Evolutionary conservation across 352 stramenopile genomes (phyloP).

Genomic region (Lagenidium sp.): DNA sequence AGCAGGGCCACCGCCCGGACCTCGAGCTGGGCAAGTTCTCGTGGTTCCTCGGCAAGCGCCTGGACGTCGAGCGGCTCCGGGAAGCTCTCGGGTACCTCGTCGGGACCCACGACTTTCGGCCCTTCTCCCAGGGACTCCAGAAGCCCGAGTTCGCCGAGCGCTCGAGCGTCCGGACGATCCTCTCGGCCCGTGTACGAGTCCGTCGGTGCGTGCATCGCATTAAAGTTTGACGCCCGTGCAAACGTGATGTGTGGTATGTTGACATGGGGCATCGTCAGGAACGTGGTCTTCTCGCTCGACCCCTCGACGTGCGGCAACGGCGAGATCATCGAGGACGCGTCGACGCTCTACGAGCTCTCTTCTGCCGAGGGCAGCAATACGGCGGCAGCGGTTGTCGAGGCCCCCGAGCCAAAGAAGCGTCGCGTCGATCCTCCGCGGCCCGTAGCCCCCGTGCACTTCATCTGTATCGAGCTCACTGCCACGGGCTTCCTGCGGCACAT

Average conservation of each 20-base stretch:
- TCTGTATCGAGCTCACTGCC: slow-evolving; percentile 77
- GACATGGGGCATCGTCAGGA: too few species aligned
- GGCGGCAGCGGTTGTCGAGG: background rate
- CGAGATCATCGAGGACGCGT: slow-evolving; percentile 29
- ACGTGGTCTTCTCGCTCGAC: slow-evolving; percentile 69
- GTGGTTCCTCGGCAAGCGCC: slow-evolving; percentile 68
- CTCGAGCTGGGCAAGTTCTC: slow-evolving; percentile 65
- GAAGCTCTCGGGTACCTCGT: slow-evolving; percentile 64
- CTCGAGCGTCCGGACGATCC: slow-evolving; percentile 55
- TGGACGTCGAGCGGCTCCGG: slow-evolving; percentile 50
- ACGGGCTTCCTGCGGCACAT: slow-evolving; percentile 85
- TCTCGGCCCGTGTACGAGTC: slow-evolving; percentile 51
- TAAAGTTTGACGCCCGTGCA: too few species aligned
- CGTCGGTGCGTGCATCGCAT: slow-evolving; percentile 28
- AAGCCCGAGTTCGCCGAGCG: slow-evolving; percentile 49
- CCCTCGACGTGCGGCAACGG: slow-evolving; percentile 38
- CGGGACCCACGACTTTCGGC: slow-evolving; percentile 67
- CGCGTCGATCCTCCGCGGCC: slow-evolving; percentile 9
- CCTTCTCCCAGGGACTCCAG: slow-evolving; percentile 70
- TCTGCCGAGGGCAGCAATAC: background rate
- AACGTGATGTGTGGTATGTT: too few species aligned
- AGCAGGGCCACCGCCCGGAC: slow-evolving; percentile 67
- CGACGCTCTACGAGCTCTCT: slow-evolving; percentile 18
- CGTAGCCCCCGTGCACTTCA: slow-evolving; percentile 39
- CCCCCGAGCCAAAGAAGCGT: slow-evolving; percentile 25